A percentile compares a stretch with the other conserved stretches of the same genome.
Conservation (phyloP, 805 yeast species). For the Myxozyma nipponensis region DNA sequence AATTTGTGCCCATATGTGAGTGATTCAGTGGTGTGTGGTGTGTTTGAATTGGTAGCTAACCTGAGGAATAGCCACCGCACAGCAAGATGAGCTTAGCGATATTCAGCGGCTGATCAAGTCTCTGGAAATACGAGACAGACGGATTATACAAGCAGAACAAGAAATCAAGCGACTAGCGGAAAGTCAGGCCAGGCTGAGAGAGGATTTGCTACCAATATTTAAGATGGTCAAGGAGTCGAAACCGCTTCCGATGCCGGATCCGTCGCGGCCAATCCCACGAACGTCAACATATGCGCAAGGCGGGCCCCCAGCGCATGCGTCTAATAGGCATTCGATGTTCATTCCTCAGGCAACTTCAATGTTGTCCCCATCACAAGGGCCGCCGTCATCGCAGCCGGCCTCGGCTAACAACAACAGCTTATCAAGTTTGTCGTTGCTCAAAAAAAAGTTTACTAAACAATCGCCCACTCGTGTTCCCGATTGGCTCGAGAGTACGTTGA, state of each 20-base stretch:
- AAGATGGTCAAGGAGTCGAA: constrained; percentile 56
- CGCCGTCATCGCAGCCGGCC: neutral
- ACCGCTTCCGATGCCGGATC: constrained; percentile 28
- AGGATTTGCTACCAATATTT: constrained; percentile 62
- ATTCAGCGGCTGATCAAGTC: constrained; percentile 18
- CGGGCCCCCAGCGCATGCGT: constrained; percentile 15
- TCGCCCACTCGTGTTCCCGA: constrained; percentile 21
- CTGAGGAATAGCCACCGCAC: constrained; percentile 1
- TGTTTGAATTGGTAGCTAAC: neutral
- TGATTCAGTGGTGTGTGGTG: neutral
- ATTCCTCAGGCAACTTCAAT: constrained; percentile 11
- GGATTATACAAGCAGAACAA: constrained; percentile 36
- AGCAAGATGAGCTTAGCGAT: constrained; percentile 30
- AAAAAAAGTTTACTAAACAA: constrained; percentile 2
- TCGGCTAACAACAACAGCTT: constrained; percentile 4
- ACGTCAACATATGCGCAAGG: constrained; percentile 13
- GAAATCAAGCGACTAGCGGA: constrained; percentile 48
- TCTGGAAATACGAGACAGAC: constrained; percentile 32
- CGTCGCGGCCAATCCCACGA: constrained; percentile 34
- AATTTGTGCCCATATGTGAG: constrained; percentile 27
- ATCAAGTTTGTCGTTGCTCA: constrained; percentile 8
- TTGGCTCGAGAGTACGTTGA: constrained; percentile 24
- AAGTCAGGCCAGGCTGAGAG: constrained; percentile 53
- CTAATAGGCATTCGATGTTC: constrained; percentile 28
- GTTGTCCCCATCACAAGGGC: constrained; percentile 1